Evolutionary conservation across 2,329 filamentous ascomycete species (phyloP), one percentile per base, ranked within the genome.

Genomic region (Nothomitra cinnamomea): DNA sequence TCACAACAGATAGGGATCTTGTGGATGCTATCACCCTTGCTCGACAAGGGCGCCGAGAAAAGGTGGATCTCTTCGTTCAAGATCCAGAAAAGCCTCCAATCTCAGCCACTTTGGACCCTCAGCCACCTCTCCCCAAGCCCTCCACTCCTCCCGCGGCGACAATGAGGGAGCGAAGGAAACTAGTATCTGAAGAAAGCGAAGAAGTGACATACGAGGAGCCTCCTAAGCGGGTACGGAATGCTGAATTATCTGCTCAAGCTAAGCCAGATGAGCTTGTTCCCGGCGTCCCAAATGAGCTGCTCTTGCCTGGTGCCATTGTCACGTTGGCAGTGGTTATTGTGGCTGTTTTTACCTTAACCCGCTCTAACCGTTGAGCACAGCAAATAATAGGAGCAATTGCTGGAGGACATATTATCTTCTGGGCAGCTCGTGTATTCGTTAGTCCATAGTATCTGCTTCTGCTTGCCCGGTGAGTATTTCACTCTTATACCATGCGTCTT

Each of bases 41-140:
- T 3, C 83, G 87, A 56, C 81, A 85, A 55, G 76, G 78, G 47
- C 80, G 75, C 60, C 82, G 80, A 47, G 92, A 96, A 60, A 98
- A 98, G 75, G 92, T 98, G 19, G 92, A 98, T 62, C 76, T 98
- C 15, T 96, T 95, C 62, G 89, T 96, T 12, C 92, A 98, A 65
- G 85, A 98, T 61, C 89, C 90, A 0, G 80, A 88, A 58, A 84
- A 92, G 69, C 81, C 90, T n/a, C 85, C 89, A 0, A 76, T 88
- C n/a, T 72, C 80, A 8, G 72, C 77, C 1, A 76, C 79, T 0
- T 67, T 81, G 10, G 75, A 82, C 40, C 78, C 79, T 38, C 73
- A 78, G 56, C 78, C 79, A 19, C 69, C 68, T 2, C 62, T 73
- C 15, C 62, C 69, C 15, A 73, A 72, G 56, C 69, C 72, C 3